Evolutionary conservation across 1,139 yeast species (phyloP), one percentile per base, ranked within the genome.

Genomic region (Pichia kudriavzevii): DNA sequence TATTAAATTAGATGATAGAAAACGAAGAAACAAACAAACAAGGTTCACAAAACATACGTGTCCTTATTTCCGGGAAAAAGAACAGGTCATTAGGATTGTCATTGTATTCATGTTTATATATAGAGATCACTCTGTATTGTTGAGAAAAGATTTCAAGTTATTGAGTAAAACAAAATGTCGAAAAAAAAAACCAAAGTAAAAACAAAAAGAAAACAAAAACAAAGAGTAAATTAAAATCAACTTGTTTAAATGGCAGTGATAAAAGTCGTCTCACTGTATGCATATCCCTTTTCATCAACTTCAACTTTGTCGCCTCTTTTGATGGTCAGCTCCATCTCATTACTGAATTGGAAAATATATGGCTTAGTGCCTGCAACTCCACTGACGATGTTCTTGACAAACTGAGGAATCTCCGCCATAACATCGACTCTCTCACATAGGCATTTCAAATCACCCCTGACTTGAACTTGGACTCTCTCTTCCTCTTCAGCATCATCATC

Each of bases 281-380:
- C 87, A 46, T 75, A 58, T 40, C 95, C 91, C 28, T 60, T 58
- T 53, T 79, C 94, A 31, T 64, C 60, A 34, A 50, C 52, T 38
- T 55, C 56, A 32, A 52, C 45, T 40, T 48, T 46, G 31, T 46
- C 55, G 31, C 55, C 59, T 36, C 53, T 57, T 31, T 60, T 57
- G 39, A 69, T 58, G 22, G 54, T 56, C 15, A 54, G 34, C 11
- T 46, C 39, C 39, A 72, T 58, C 32, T 70, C 67, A 58, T 82
- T 79, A 55, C 80, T 74, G 63, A 74, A 91, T 64, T 91, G 98
- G 61, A 88, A 91, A 52, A 91, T 88, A 64, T 75, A 91, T 24
- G 98, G 98, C 57, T 79, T 83, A 28, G 97, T 80, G 36, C 97
- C 98, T 11, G 94, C 91, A 39, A 88, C 93, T 41, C 95, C 95